Evolutionary conservation across 129 eudicot species (phyloP).

Genomic region (Calendula officinalis): DNA sequence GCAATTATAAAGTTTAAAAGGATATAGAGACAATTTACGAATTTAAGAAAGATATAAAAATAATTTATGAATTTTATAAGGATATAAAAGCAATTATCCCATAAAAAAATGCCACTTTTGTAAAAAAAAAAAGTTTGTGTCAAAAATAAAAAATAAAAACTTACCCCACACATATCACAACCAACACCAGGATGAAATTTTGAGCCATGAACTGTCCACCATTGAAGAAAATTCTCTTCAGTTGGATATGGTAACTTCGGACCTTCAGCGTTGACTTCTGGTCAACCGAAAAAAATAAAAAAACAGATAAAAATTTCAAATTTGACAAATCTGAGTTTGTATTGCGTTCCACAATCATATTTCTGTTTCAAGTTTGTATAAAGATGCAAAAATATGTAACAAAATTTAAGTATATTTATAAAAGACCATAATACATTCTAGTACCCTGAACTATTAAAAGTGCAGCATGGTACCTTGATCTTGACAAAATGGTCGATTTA

Average conservation of each 20-base stretch:
- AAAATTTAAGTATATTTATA: neutral
- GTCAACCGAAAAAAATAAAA: constrained; percentile 12
- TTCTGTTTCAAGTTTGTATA: neutral
- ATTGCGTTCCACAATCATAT: neutral
- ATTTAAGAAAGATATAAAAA: too few relatives aligned
- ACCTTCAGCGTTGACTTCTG: constrained; percentile 34
- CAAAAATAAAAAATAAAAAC: constrained; percentile 9
- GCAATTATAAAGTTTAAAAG: too few relatives aligned
- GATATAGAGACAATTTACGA: too few relatives aligned
- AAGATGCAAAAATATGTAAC: constrained; percentile 14
- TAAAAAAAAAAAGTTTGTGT: too few relatives aligned
- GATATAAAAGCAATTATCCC: too few relatives aligned
- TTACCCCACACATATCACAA: constrained; percentile 88
- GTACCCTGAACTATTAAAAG: neutral
- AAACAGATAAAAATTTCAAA: neutral
- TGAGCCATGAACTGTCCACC: constrained; percentile 46
- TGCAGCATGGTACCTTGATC: neutral
- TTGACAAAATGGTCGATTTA: too few relatives aligned
- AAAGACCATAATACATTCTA: neutral
- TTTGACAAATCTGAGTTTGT: neutral
- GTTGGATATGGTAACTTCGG: constrained; percentile 36
- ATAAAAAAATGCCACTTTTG: too few relatives aligned
- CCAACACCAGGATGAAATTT: constrained; percentile 58
- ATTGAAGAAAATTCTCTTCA: constrained; percentile 43
- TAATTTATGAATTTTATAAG: too few relatives aligned